Percentiles rank a stretch among this genome's conserved stretches.
Evolutionary conservation across 148 eudicot genomes (phyloP).

Genomic region (Vaccinium corymbosum): DNA sequence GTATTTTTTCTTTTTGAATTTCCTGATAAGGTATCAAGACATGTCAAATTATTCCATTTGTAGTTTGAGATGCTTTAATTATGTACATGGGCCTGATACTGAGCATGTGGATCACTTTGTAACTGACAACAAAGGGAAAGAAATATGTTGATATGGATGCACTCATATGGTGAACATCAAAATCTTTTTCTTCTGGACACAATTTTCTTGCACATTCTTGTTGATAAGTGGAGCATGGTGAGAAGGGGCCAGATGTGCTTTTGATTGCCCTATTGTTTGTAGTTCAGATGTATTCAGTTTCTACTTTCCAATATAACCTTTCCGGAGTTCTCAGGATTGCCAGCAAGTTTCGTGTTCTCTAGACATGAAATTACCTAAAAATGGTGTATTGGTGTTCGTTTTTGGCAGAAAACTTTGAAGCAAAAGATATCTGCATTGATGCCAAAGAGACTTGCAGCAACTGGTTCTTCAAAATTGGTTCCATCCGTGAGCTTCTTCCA

Average conservation of each 20-base stretch:
- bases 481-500: slow-evolving; percentile 68
- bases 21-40: background rate
- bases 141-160: background rate
- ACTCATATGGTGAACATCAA: background rate
- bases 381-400: slow-evolving; percentile 7
- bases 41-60: background rate
- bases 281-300: background rate
- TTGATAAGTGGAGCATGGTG: slow-evolving; percentile 7
- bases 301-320: background rate
- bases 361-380: slow-evolving; percentile 16
- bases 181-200: background rate
- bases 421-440: slow-evolving; percentile 47
- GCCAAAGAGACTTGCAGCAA: slow-evolving; percentile 77
- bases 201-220: background rate
- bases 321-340: background rate
- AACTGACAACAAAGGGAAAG: background rate
- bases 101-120: background rate
- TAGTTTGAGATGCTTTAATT: background rate
- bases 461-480: slow-evolving; percentile 79
- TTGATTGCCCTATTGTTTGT: background rate
- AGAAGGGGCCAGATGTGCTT: background rate
- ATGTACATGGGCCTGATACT: background rate
- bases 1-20: background rate
- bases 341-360: background rate
- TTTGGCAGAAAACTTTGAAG: slow-evolving; percentile 56